Evolutionary conservation across 768 basidiomycete genomes (phyloP).

Genomic region (Suillus tomentosus): DNA sequence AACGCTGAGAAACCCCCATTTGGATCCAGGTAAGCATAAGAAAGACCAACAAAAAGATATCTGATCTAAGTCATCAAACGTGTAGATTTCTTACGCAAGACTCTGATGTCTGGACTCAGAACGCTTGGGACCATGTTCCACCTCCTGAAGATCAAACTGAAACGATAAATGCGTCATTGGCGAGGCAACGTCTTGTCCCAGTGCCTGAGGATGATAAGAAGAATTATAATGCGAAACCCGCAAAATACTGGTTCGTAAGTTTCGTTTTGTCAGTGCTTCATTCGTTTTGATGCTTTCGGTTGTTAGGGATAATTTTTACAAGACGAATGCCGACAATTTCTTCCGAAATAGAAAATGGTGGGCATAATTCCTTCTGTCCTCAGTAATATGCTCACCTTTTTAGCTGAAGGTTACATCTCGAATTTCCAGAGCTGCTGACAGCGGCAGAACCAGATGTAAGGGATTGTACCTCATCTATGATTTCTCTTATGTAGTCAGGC

Average conservation of each 20-base stretch:
- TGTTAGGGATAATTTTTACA: slow-evolving; percentile 92
- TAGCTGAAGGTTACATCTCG: slow-evolving; percentile 74
- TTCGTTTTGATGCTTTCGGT: slow-evolving; percentile 25
- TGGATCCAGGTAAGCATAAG: slow-evolving; percentile 57
- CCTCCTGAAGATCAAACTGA: slow-evolving; percentile 80
- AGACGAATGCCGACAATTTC: slow-evolving; percentile 81
- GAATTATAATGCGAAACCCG: slow-evolving; percentile 73
- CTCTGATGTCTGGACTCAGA: slow-evolving; percentile 80
- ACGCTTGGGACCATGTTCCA: slow-evolving; percentile 91
- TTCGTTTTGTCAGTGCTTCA: slow-evolving; percentile 29
- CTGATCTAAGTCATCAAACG: slow-evolving; percentile 1
- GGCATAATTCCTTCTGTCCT: neutral
- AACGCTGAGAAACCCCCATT: slow-evolving; percentile 60
- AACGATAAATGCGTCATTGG: slow-evolving; percentile 68
- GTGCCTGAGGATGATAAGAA: slow-evolving; percentile 73
- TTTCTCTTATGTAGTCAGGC: slow-evolving; percentile 50
- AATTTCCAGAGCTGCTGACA: slow-evolving; percentile 85
- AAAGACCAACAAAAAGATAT: slow-evolving; percentile 10
- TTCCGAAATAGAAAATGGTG: slow-evolving; percentile 94
- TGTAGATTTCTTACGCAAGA: slow-evolving; percentile 69
- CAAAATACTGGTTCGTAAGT: slow-evolving; percentile 62
- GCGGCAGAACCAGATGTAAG: slow-evolving; percentile 68
- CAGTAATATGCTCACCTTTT: neutral
- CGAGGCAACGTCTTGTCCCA: slow-evolving; percentile 68
- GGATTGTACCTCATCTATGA: slow-evolving; percentile 1